These are phyloP conservation scores for Trypanosoma lewisi DNA, from an alignment of 208 protist genomes.

Conservation along the genomic window DNA sequence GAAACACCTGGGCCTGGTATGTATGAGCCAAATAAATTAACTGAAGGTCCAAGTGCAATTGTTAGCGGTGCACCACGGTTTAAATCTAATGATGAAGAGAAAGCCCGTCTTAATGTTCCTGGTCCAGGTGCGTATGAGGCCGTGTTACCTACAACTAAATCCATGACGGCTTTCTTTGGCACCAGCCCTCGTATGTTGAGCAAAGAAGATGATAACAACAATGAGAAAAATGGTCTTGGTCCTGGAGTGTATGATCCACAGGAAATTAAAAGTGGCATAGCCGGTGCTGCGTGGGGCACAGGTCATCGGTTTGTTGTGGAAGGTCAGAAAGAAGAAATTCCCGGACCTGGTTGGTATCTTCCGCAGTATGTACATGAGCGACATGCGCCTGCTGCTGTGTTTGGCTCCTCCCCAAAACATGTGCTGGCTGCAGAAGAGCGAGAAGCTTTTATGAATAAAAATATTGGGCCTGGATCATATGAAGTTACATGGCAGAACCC, in stretches of 20 bases:
- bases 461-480: conserved; percentile 52
- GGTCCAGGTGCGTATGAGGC: conserved; percentile 34
- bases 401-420: conserved; percentile 26
- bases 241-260: conserved; percentile 52
- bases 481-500: conserved; percentile 14
- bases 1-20: conserved; percentile 46
- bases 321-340: conserved; percentile 3
- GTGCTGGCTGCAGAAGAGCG: conserved; percentile 11
- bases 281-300: conserved; percentile 19
- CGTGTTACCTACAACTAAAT: not conserved
- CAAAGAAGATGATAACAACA: conserved; percentile 5
- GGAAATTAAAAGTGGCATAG: not conserved
- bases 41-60: not conserved
- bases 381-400: conserved; percentile 21
- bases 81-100: conserved; percentile 9
- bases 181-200: conserved; percentile 35
- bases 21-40: conserved; percentile 36
- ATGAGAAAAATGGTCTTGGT: conserved; percentile 20
- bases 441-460: conserved; percentile 7
- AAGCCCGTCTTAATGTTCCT: conserved; percentile 6
- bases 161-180: conserved; percentile 25
- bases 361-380: conserved; percentile 26
- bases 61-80: conserved; percentile 16
- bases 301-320: conserved; percentile 17
- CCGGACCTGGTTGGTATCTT: conserved; percentile 51